Base-by-base conservation (phyloP, 2,329 filamentous ascomycete species). In the Hymenoscyphus salicellus region DNA sequence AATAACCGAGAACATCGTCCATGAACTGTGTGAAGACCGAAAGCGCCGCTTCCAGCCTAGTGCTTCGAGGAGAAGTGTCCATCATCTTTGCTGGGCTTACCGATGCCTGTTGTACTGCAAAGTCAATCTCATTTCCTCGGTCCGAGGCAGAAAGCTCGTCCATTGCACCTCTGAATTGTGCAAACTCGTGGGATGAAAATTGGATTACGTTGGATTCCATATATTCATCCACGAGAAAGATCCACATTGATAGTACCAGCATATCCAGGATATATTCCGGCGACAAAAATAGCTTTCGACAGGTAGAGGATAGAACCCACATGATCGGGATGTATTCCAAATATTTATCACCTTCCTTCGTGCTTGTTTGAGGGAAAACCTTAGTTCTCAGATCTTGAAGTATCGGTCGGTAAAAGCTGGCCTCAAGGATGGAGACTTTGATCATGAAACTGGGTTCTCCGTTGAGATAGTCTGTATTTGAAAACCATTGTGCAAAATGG, bases 261-360 rank as follows among this genome's bases (percentile, higher is more conserved):
- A 65, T 62, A 8, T 65, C 52, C 8, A 14, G 52, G 14, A 65
- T 41, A 41, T n/a, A 41, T 41, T 41, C 38, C 20, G 11, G 41
- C 7, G 41, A 33, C 28, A 20, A 6, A 33, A 5, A 38, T 5
- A 16, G 61, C 4, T 10, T 8, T 1, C 16, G 20, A n/a, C 10
- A n/a, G 3, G 38, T 41, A 17, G 38, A 41, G 17, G 38, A 16
- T 55, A n/a, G 58, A 61, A 33, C 52, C 63, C 58, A 62, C 14
- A 59, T 65, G 6, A 58, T 17, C 2, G 63, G 58, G 20, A 65
- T 65, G 32, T 61, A 65, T 11, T 58, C 20, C 20, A 65, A 20
- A 20, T 65, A 65, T 30, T 62, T 33, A 10, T 64, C 58, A 17
- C 57, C 38, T 26, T 61, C 28, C 10, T 41, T 41, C 14, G 41